Evolutionary conservation across 768 basidiomycete species (phyloP), one percentile per base, ranked within the genome.

Genomic region (Porpolomopsis calyptriformis): DNA sequence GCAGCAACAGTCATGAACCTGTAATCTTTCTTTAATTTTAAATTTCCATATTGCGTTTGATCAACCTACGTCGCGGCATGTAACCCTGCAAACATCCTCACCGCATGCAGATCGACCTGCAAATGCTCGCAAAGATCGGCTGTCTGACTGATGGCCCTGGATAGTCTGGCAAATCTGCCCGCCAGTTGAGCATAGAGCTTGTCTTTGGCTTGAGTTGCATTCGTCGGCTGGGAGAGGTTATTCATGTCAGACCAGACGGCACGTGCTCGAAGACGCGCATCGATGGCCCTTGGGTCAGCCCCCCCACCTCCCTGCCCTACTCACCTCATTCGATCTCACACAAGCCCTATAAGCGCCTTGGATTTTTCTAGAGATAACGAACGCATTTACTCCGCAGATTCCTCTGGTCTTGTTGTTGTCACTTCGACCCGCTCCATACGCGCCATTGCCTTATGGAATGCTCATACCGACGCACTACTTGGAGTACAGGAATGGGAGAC

Each of bases 301-400:
- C 16, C 6, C n/a, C 37, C 37, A n/a, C 26, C 42, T 3, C 41
- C 47, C 16, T 19, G 39, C 3, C 93, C 91, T 0, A 66, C 74
- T 3, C 86, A 91, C 53, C 66, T 88, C 18, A 66, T 96, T 22
- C 81, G 93, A 9, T 67, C 74, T 2, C 93, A 97, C 57, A 65
- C 71, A 0, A 66, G 77, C 3, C 73, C 82, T 12, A 62, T 94
- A 43, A 75, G 66, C 45, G 65, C 75, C 0, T 45, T 93, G 27
- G 69, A 63, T 36, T 65, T 90, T 55, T 87, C 89, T 1, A 52
- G 66, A 3, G 77, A 85, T 58, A 88, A 90, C 56, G 77, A 85
- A 51, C 69, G 86, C 14, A 65, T 98, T 4, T 93, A 90, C 64
- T 88, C 93, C 5, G 92, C 84, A 2, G 94, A 98, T 55, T 66